phyloP scores from a whole-genome alignment of 352 stramenopile genomes.

The Phytophthora pluvialis region DNA sequence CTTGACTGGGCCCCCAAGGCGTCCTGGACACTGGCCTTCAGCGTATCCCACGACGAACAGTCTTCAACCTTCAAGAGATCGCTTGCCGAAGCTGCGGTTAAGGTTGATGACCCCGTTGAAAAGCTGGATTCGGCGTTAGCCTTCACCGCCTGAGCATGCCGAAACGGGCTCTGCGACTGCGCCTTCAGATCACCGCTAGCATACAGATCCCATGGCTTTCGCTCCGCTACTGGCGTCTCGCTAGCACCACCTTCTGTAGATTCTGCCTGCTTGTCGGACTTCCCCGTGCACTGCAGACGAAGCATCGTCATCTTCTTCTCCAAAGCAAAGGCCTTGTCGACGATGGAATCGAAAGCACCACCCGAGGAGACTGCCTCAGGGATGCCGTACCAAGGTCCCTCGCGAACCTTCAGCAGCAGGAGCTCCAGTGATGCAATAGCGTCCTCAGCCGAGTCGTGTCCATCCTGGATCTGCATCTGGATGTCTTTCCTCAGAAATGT shows the following conservation, averaged over 20 bases:
- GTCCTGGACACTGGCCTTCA: conserved; percentile 45
- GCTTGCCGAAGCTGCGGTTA: conserved; percentile 3
- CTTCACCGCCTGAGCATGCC: conserved; percentile 48
- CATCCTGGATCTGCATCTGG: conserved; percentile 63
- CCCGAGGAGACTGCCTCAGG: conserved; percentile 47
- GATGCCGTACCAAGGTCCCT: conserved; percentile 77
- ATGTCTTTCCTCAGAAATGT: conserved; percentile 85
- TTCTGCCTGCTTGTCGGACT: conserved; percentile 5
- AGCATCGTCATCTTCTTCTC: conserved; percentile 64
- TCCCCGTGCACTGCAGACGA: conserved; percentile 29
- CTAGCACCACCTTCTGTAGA: conserved; percentile 12
- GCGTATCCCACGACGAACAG: conserved; percentile 38
- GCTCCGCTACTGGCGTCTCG: conserved; percentile 17
- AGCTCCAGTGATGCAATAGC: conserved; percentile 81
- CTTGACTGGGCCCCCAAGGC: conserved; percentile 18
- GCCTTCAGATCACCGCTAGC: conserved; percentile 68
- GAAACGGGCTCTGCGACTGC: conserved; percentile 53
- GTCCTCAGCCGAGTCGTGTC: conserved; percentile 88
- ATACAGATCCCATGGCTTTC: conserved; percentile 79
- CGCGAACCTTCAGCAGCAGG: conserved; percentile 70
- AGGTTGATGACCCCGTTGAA: conserved; percentile 2
- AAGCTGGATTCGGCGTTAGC: conserved; percentile 16
- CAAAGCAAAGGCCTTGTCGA: conserved; percentile 56
- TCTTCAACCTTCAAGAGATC: conserved; percentile 39
- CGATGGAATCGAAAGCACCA: conserved; percentile 70